These are phyloP conservation scores for Camellia granthamiana DNA, from an alignment of 148 eudicot species.

Conservation along the genomic window DNA sequence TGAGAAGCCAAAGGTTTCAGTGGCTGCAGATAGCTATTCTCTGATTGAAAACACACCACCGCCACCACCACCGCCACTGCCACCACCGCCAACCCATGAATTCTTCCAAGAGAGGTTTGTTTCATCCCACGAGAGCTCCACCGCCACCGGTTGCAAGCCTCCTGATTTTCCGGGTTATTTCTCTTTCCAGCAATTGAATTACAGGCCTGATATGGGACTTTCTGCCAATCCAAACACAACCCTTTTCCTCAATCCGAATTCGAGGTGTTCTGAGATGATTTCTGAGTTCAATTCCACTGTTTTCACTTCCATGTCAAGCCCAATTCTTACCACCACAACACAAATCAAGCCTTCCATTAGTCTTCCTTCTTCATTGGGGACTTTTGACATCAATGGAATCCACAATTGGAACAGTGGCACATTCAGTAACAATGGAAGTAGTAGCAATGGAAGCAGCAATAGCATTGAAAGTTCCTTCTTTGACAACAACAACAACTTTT, in stretches of 20 bases:
- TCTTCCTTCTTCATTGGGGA: slow-evolving; percentile 10
- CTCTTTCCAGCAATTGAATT: slow-evolving; percentile 35
- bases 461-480: slow-evolving; percentile 22
- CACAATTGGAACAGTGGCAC: slow-evolving; percentile 26
- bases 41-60: neutral
- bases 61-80: neutral
- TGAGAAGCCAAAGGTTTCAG: slow-evolving; percentile 12
- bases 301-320: slow-evolving; percentile 34
- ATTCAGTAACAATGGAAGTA: slow-evolving; percentile 22
- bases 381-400: slow-evolving; percentile 18
- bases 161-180: slow-evolving; percentile 20
- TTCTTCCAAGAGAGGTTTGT: slow-evolving; percentile 34
- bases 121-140: slow-evolving; percentile 29
- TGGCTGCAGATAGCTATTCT: neutral
- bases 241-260: slow-evolving; percentile 33
- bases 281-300: slow-evolving; percentile 25
- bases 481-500: slow-evolving; percentile 27
- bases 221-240: slow-evolving; percentile 25
- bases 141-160: slow-evolving; percentile 14
- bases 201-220: slow-evolving; percentile 14
- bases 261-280: neutral
- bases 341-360: slow-evolving; percentile 17
- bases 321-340: slow-evolving; percentile 11
- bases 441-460: slow-evolving; percentile 16
- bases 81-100: slow-evolving; percentile 30